These are phyloP conservation scores for Cutaneotrichosporon sp. DNA, from an alignment of 1,284 basidiomycete species.

Conservation along the genomic window DNA sequence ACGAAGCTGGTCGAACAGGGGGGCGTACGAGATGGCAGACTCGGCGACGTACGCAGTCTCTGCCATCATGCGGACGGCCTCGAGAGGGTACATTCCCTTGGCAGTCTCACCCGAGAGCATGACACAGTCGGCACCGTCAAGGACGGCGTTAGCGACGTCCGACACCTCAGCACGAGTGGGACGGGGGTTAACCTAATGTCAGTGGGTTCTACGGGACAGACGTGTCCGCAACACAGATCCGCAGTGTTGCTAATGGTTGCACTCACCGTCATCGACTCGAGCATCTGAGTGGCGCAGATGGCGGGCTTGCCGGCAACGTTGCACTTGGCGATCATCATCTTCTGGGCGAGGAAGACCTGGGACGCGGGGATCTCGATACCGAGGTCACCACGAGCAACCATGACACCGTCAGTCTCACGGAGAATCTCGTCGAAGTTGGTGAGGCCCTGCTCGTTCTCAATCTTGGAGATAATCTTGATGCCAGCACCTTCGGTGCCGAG, in stretches of 20 bases:
- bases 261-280: slow-evolving; percentile 95
- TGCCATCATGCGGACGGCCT: slow-evolving; percentile 97
- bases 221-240: slow-evolving; percentile 11
- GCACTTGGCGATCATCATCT: slow-evolving; percentile 99
- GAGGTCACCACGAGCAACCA: slow-evolving; percentile 97
- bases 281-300: slow-evolving; percentile 99
- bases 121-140: slow-evolving; percentile 96
- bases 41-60: slow-evolving; percentile 95
- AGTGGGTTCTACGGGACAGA: neutral
- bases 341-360: slow-evolving; percentile 96
- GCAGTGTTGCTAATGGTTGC: neutral
- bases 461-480: slow-evolving; percentile 98
- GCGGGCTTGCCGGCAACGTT: slow-evolving; percentile 95
- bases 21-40: slow-evolving; percentile 86
- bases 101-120: slow-evolving; percentile 98
- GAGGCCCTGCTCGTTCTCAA: slow-evolving; percentile 97
- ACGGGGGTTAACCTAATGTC: slow-evolving; percentile 79
- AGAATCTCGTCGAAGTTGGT: slow-evolving; percentile 97
- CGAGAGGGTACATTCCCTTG: slow-evolving; percentile 89
- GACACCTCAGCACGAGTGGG: slow-evolving; percentile 96
- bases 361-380: slow-evolving; percentile 98
- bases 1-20: slow-evolving; percentile 84
- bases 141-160: slow-evolving; percentile 95
- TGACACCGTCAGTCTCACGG: slow-evolving; percentile 89
- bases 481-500: slow-evolving; percentile 86